Conservation (phyloP, 768 basidiomycete species). For the Coprinellus aureogranulatus region DNA sequence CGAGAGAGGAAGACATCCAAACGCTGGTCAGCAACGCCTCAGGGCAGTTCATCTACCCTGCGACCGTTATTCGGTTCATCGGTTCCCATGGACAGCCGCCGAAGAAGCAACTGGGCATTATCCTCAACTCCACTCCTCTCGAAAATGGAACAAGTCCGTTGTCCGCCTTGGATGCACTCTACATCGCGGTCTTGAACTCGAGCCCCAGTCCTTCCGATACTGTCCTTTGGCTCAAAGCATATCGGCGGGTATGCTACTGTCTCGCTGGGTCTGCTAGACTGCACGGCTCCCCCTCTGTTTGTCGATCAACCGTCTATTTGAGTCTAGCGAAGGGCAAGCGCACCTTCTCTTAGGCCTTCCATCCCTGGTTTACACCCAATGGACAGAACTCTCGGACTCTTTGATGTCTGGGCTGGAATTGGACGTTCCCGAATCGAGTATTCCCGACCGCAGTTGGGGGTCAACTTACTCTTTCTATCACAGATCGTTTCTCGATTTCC, state of each 20-base stretch:
- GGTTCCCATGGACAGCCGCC: not conserved
- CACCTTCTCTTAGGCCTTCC: too few relatives aligned
- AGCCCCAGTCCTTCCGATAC: not conserved
- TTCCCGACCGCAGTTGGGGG: not conserved
- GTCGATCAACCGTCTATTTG: too few relatives aligned
- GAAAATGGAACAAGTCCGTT: not conserved
- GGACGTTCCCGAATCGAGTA: too few relatives aligned
- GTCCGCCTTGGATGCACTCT: not conserved
- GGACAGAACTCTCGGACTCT: too few relatives aligned
- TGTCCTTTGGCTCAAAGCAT: not conserved
- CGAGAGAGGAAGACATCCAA: not conserved
- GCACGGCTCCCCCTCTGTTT: too few relatives aligned
- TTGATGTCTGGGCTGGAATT: too few relatives aligned
- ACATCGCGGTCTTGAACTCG: not conserved
- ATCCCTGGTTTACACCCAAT: too few relatives aligned
- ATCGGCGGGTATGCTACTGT: too few relatives aligned
- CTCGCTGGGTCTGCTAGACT: too few relatives aligned
- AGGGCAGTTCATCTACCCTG: slow-evolving; percentile 5
- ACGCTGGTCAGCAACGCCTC: not conserved
- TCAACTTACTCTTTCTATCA: not conserved
- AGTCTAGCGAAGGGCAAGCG: too few relatives aligned
- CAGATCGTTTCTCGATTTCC: not conserved
- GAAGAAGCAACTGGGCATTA: not conserved
- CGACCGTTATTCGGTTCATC: not conserved
- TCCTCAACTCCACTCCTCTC: not conserved